phyloP scores from a whole-genome alignment of 2,329 filamentous ascomycete genomes.

The Fusarium newnesense region DNA sequence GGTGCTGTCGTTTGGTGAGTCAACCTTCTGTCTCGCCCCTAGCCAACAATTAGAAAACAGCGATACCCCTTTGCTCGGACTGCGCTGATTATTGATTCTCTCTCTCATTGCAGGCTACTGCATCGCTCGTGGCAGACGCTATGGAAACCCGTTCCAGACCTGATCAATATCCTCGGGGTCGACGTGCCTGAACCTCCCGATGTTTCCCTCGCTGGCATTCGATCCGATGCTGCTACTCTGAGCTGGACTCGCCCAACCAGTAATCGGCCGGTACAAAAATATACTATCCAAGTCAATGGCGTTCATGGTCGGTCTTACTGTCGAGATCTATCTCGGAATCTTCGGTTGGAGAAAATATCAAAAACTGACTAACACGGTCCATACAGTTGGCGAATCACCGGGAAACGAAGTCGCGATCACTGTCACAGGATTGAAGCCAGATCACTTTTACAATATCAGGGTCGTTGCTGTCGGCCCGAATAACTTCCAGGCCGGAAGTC shows the following conservation, averaged over 20 bases:
- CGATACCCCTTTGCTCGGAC: background rate
- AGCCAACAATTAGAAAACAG: background rate
- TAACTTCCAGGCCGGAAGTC: constrained; percentile 91
- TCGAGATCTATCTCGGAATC: background rate
- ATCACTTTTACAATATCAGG: constrained; percentile 91
- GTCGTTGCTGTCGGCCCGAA: constrained; percentile 91
- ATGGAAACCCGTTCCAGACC: constrained; percentile 88
- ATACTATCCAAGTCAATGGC: constrained; percentile 93
- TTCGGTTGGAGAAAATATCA: background rate
- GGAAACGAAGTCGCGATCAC: constrained; percentile 72
- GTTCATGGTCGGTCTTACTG: constrained; percentile 74
- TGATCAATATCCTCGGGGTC: constrained; percentile 90
- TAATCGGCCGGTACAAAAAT: constrained; percentile 79
- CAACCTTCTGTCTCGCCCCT: constrained; percentile 4
- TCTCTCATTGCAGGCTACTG: constrained; percentile 70
- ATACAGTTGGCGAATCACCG: constrained; percentile 81
- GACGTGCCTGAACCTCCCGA: constrained; percentile 92
- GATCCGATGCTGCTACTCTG: constrained; percentile 85
- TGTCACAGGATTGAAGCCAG: constrained; percentile 86
- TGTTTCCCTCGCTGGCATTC: constrained; percentile 90
- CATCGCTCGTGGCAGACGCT: constrained; percentile 89
- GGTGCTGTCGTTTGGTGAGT: constrained; percentile 65
- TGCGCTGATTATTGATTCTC: constrained; percentile 24
- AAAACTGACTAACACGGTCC: constrained; percentile 25
- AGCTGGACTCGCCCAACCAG: constrained; percentile 84